Evolutionary conservation across 768 basidiomycete species (phyloP).

Genomic region (Phlebiopsis gigantea): DNA sequence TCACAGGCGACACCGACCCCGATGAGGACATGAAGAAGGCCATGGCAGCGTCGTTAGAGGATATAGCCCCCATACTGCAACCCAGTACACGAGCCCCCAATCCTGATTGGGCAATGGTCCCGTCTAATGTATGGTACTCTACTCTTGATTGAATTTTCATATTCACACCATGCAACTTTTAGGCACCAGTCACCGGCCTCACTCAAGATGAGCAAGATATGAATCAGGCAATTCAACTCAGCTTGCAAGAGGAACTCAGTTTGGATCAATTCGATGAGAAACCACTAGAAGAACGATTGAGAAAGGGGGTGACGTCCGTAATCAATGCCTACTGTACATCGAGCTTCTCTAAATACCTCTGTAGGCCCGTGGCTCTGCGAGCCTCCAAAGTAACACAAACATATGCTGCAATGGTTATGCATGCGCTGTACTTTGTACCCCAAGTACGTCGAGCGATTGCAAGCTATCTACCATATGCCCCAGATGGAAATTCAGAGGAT

Average conservation of each 20-base stretch:
- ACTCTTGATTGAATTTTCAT: neutral
- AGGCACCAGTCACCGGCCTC: slow-evolving; percentile 22
- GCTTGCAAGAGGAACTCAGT: slow-evolving; percentile 39
- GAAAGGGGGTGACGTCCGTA: slow-evolving; percentile 55
- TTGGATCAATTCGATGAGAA: slow-evolving; percentile 47
- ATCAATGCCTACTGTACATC: slow-evolving; percentile 3
- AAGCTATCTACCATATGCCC: slow-evolving; percentile 27
- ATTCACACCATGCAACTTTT: neutral
- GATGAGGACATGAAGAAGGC: slow-evolving; percentile 43
- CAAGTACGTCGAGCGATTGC: slow-evolving; percentile 51
- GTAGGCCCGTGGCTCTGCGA: slow-evolving; percentile 69
- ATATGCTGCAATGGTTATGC: slow-evolving; percentile 60
- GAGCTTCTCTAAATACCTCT: neutral
- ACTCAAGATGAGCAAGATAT: slow-evolving; percentile 57
- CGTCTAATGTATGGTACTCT: slow-evolving; percentile 47
- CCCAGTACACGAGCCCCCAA: slow-evolving; percentile 59
- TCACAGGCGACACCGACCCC: slow-evolving; percentile 52
- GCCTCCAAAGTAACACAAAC: slow-evolving; percentile 44
- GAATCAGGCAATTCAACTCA: slow-evolving; percentile 69
- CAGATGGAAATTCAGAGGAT: slow-evolving; percentile 6
- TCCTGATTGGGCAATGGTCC: slow-evolving; percentile 66
- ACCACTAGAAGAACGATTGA: slow-evolving; percentile 45
- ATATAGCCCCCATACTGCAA: slow-evolving; percentile 41
- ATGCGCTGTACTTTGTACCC: slow-evolving; percentile 64
- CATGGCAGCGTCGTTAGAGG: slow-evolving; percentile 47